A percentile compares a stretch with the other conserved stretches of the same genome.
Evolutionary conservation across 2,329 filamentous ascomycete species (phyloP).

Genomic region (Lasiodiplodia theobromae): DNA sequence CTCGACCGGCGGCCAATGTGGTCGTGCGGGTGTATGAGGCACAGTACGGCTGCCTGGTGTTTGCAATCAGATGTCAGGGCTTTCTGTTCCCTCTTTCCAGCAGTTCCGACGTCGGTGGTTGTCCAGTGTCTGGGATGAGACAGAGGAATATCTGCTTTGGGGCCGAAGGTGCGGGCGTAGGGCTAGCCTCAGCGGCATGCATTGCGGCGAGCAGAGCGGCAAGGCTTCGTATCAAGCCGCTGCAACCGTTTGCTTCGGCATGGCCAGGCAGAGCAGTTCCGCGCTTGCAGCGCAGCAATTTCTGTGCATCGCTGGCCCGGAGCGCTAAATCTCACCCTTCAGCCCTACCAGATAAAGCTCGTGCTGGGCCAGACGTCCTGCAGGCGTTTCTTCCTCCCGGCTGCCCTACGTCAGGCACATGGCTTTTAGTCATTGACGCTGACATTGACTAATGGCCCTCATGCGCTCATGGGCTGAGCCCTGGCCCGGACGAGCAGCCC

Average conservation of each 20-base stretch:
- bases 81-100: not conserved
- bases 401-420: conserved; percentile 30
- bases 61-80: conserved; percentile 16
- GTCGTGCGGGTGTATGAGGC: not conserved
- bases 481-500: not conserved
- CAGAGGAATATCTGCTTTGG: conserved; percentile 13
- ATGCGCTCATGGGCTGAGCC: conserved; percentile 21
- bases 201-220: conserved; percentile 6
- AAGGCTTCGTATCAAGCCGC: conserved; percentile 22
- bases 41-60: not conserved
- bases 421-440: conserved; percentile 26
- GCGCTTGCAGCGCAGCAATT: conserved; percentile 2
- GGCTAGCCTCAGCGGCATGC: conserved; percentile 23
- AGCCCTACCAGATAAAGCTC: conserved; percentile 30
- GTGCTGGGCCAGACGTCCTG: conserved; percentile 15
- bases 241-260: conserved; percentile 15
- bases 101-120: not conserved
- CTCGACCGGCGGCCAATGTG: not conserved
- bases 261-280: not conserved
- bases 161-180: conserved; percentile 4
- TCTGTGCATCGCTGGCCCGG: conserved; percentile 13
- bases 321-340: conserved; percentile 30
- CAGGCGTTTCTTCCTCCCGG: conserved; percentile 25
- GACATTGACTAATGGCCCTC: conserved; percentile 25
- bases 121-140: not conserved